phyloP scores from a whole-genome alignment of 805 yeast genomes.

The Saturnispora galanensis region DNA sequence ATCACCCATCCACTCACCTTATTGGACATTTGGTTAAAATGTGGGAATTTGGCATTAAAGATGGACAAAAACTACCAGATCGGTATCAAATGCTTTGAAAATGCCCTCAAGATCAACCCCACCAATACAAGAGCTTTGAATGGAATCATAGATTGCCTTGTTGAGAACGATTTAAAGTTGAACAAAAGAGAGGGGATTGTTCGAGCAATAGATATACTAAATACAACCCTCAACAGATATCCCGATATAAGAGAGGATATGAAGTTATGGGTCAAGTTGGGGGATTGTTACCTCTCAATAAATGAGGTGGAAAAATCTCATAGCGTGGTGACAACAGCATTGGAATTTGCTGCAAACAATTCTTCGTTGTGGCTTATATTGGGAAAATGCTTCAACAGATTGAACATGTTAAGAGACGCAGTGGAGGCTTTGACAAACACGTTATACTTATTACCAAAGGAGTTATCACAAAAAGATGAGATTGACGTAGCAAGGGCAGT shows the following conservation, averaged over 20 bases:
- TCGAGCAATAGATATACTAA: conserved; percentile 32
- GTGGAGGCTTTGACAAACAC: conserved; percentile 37
- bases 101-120: conserved; percentile 34
- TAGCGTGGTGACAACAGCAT: conserved; percentile 17
- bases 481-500: conserved; percentile 41
- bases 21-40: conserved; percentile 34
- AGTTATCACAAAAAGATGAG: conserved; percentile 25
- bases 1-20: background rate
- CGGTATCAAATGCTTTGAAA: conserved; percentile 36
- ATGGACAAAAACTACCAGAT: conserved; percentile 28
- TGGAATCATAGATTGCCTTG: conserved; percentile 32
- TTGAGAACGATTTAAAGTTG: background rate
- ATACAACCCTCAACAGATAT: conserved; percentile 28
- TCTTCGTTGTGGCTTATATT: conserved; percentile 38
- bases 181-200: conserved; percentile 9
- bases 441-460: conserved; percentile 32
- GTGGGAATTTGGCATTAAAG: conserved; percentile 37
- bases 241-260: conserved; percentile 32
- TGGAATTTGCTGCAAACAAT: conserved; percentile 21
- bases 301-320: conserved; percentile 46
- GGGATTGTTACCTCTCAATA: conserved; percentile 39
- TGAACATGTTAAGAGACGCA: conserved; percentile 37
- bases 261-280: conserved; percentile 37
- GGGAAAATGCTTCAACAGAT: conserved; percentile 39
- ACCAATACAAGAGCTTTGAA: conserved; percentile 31